Percentiles rank a stretch among this genome's conserved stretches.
These are phyloP conservation scores for Claviceps digitariae DNA, from an alignment of 2,329 filamentous ascomycete species.

Conservation along the genomic window DNA sequence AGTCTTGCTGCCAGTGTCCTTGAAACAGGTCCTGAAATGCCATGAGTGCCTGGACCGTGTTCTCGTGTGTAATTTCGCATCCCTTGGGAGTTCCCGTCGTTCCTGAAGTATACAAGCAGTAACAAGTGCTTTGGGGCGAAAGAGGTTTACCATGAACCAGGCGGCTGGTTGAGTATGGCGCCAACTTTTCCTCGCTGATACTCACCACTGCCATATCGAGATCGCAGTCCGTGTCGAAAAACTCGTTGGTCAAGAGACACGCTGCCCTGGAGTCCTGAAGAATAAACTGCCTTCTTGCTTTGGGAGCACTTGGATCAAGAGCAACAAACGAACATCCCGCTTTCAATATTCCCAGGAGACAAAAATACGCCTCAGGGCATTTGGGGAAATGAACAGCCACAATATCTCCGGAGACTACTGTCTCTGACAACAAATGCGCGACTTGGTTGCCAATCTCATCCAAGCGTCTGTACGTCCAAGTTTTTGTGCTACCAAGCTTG, in stretches of 20 bases:
- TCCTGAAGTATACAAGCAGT: constrained; percentile 78
- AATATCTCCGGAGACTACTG: constrained; percentile 43
- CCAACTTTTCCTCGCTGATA: constrained; percentile 20
- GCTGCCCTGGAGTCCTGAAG: constrained; percentile 56
- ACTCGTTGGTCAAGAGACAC: constrained; percentile 44
- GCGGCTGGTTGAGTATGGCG: constrained; percentile 8
- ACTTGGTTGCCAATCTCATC: constrained; percentile 58
- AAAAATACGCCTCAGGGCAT: constrained; percentile 70
- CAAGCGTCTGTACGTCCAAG: constrained; percentile 66
- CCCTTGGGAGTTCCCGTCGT: constrained; percentile 81
- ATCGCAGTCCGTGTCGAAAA: neutral
- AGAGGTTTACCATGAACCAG: constrained; percentile 9
- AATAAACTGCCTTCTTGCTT: constrained; percentile 64
- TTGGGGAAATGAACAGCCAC: constrained; percentile 75
- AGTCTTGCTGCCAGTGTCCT: constrained; percentile 57
- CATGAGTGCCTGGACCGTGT: constrained; percentile 78
- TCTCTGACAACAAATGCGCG: constrained; percentile 45
- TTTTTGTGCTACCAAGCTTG: constrained; percentile 28
- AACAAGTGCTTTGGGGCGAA: constrained; percentile 47
- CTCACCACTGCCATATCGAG: neutral
- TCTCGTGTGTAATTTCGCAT: constrained; percentile 78
- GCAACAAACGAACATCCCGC: constrained; percentile 71
- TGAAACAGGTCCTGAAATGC: constrained; percentile 69
- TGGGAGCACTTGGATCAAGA: constrained; percentile 61
- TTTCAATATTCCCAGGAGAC: constrained; percentile 71